Evolutionary conservation across 371 early-diverging fungal genomes (phyloP).

Genomic region (Mortierella polycephala): DNA sequence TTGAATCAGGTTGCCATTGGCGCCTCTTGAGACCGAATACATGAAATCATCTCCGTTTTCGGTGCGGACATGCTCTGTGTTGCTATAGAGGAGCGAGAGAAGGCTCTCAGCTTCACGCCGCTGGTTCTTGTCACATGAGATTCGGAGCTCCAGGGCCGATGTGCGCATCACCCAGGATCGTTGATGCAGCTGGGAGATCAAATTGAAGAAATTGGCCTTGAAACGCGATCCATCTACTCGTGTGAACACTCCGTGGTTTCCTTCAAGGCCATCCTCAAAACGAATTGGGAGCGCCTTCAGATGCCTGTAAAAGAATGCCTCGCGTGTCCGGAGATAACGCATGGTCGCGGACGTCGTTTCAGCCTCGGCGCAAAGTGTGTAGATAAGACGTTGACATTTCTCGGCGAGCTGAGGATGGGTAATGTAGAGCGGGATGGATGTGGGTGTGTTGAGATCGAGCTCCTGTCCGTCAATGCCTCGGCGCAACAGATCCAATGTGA

Average conservation of each 20-base stretch:
- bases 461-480: slow-evolving; percentile 57
- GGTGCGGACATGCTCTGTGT: slow-evolving; percentile 25
- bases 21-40: slow-evolving; percentile 37
- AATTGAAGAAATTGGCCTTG: slow-evolving; percentile 60
- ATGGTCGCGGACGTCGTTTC: slow-evolving; percentile 77
- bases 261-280: slow-evolving; percentile 48
- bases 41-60: slow-evolving; percentile 39
- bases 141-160: slow-evolving; percentile 88
- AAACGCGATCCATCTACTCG: slow-evolving; percentile 35
- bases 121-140: slow-evolving; percentile 44
- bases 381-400: slow-evolving; percentile 87
- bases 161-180: slow-evolving; percentile 90
- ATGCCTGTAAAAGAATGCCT: slow-evolving; percentile 80
- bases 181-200: slow-evolving; percentile 81
- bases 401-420: slow-evolving; percentile 86
- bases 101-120: slow-evolving; percentile 49
- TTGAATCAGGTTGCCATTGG: slow-evolving; percentile 54
- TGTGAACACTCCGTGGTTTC: slow-evolving; percentile 47
- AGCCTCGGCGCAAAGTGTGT: slow-evolving; percentile 78
- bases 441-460: slow-evolving; percentile 15
- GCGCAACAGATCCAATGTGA: slow-evolving; percentile 75
- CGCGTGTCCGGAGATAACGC: slow-evolving; percentile 82
- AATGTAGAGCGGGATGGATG: slow-evolving; percentile 61
- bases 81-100: slow-evolving; percentile 50
- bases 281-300: slow-evolving; percentile 62